Conservation (phyloP, 2,329 filamentous ascomycete species). For the Ophiostoma perfectum region DNA sequence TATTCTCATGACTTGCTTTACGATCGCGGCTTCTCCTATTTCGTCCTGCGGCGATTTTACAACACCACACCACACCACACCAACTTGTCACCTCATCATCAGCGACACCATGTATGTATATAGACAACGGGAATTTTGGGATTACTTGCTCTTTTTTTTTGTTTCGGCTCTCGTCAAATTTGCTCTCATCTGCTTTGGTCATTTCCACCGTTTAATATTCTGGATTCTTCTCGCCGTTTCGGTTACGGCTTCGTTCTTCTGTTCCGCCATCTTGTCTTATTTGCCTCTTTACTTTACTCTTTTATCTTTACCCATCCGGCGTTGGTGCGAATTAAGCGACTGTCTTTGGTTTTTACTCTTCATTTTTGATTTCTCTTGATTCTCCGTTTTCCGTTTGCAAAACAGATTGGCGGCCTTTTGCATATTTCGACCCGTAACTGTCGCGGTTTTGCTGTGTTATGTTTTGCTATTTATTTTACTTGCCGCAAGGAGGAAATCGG, state of each 20-base stretch:
- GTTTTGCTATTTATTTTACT: neutral
- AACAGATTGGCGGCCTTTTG: neutral
- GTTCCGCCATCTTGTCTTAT: slow-evolving; percentile 14
- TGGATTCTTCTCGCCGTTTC: neutral
- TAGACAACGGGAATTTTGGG: slow-evolving; percentile 18
- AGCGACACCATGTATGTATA: slow-evolving; percentile 19
- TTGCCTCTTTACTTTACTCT: neutral
- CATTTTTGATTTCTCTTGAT: neutral
- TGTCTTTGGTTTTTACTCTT: slow-evolving; percentile 8
- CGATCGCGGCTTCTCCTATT: neutral
- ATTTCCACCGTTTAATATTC: slow-evolving; percentile 6
- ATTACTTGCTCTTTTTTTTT: slow-evolving; percentile 6
- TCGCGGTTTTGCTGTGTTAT: neutral
- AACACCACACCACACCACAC: neutral
- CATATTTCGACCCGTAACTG: too few relatives aligned
- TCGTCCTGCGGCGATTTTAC: neutral
- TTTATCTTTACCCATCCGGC: slow-evolving; percentile 2
- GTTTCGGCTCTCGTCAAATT: slow-evolving; percentile 16
- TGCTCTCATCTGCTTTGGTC: neutral
- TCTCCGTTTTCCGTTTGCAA: neutral
- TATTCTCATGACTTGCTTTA: too few relatives aligned
- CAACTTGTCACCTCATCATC: slow-evolving; percentile 11
- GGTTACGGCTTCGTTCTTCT: slow-evolving; percentile 1
- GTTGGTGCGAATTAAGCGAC: slow-evolving; percentile 18
- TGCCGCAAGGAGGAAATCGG: neutral